Base-by-base conservation (phyloP, 768 basidiomycete species). In the Boletus barrowsii region DNA sequence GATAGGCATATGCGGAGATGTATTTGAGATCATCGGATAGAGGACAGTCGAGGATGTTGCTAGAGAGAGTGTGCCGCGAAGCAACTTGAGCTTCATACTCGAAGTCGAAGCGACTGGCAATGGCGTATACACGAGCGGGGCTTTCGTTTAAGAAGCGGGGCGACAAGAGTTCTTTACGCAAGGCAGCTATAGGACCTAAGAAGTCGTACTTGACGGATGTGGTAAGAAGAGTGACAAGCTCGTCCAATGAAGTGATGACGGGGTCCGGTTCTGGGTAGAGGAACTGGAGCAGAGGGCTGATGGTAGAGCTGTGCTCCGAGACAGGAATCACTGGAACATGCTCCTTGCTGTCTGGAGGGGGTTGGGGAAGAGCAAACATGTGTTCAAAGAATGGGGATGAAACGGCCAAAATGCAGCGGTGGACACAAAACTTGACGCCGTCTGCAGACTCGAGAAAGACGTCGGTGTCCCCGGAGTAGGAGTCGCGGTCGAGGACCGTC, bases 181-280 rank as follows among this genome's bases (percentile, higher is more conserved):
- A 73, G 0, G 72, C 60, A 30, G 70, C 62, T 56, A 79, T 71
- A 45, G 78, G 80, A 6, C 70, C 72, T 1, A 66, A 42, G 55
- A 87, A 75, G 54, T 88, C 84, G 65, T 88, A 89, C 64, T 90
- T 89, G 63, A 75, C 61, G 9, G 86, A 83, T 0, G 80, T 79
- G 22, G 65, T 70, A 17, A 88, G 74, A 26, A 83, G 64, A 29
- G 71, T 66, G 9, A 74, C 71, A 40, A 88, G 75, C 9, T 82
- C 76, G 58, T 86, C 81, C 14, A 88, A 72, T 9, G 77, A 75
- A 10, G 64, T 49, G 44, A 90, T 60, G 15, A 56, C 35, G 5
- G 87, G 86, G 51, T 83, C 75, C 20, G 78, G 78, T 13, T 82
- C 67, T 3, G 85, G 86, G 58, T 90, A 89, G 46, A 87, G 67